Conservation (phyloP, 176 grass and related monocot genomes). For the Aegilops longissima region DNA sequence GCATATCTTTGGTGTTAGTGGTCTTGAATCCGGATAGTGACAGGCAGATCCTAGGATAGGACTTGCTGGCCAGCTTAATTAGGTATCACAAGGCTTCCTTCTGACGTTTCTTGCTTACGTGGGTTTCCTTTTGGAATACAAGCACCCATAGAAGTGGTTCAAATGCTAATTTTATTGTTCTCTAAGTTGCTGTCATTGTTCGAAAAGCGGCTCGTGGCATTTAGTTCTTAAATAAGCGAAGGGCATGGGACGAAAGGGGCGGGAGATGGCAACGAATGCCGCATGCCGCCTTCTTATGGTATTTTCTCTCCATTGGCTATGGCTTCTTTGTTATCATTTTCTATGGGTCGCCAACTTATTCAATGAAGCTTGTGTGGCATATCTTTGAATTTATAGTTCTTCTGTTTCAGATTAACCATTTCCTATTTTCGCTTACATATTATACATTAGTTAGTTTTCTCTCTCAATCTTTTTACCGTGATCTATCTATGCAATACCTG, state of each 20-base stretch:
- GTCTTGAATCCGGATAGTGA: conserved; percentile 26
- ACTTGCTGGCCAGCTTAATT: conserved; percentile 22
- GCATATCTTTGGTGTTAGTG: conserved; percentile 9
- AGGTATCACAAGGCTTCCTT: not conserved
- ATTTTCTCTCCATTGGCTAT: conserved; percentile 19
- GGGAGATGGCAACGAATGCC: not conserved
- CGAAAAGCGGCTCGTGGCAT: not conserved
- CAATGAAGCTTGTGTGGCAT: not conserved
- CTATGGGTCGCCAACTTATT: not conserved
- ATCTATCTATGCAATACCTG: not conserved
- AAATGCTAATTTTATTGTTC: conserved; percentile 23
- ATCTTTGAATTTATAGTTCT: conserved; percentile 12
- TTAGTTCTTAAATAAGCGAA: conserved; percentile 25
- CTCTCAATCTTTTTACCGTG: not conserved
- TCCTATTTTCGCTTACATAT: not conserved
- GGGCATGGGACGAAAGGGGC: not conserved
- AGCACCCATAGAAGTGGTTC: not conserved
- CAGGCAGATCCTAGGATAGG: conserved; percentile 21
- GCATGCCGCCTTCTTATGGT: not conserved
- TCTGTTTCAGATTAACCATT: not conserved
- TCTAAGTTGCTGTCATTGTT: not conserved
- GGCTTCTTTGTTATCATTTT: not conserved
- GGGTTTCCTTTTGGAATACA: conserved; percentile 24
- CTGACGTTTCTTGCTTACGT: not conserved
- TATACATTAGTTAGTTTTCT: not conserved